Conservation (phyloP, 2,329 filamentous ascomycete genomes). For the Xylaria sp. region DNA sequence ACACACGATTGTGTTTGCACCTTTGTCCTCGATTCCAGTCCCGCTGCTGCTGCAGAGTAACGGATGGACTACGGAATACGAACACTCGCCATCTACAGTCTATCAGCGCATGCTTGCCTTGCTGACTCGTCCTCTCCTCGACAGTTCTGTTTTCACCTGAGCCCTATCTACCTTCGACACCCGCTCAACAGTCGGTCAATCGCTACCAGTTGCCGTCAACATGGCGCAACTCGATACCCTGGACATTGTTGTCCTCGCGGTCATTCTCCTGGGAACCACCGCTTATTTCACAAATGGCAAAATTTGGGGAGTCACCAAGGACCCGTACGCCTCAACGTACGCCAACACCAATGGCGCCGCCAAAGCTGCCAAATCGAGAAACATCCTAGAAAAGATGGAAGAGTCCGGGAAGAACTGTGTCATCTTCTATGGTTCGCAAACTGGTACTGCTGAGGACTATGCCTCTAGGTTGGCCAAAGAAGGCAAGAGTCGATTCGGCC, state of each 20-base stretch:
- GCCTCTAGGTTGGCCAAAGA: conserved; percentile 95
- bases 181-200: conserved; percentile 5
- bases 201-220: conserved; percentile 29
- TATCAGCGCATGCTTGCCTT: conserved; percentile 8
- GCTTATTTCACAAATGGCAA: conserved; percentile 98
- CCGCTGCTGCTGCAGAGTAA: too few relatives aligned
- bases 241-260: conserved; percentile 85
- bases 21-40: neutral
- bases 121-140: conserved; percentile 5
- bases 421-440: conserved; percentile 98
- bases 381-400: conserved; percentile 94
- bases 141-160: neutral
- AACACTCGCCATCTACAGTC: neutral
- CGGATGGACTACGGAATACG: too few relatives aligned
- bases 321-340: conserved; percentile 77
- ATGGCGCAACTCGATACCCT: conserved; percentile 97
- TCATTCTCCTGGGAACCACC: conserved; percentile 76
- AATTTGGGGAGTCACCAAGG: conserved; percentile 82
- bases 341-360: conserved; percentile 61
- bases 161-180: neutral
- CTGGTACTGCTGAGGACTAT: conserved; percentile 96
- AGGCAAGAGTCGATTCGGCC: conserved; percentile 88
- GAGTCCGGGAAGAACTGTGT: conserved; percentile 95
- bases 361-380: conserved; percentile 79
- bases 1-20: neutral